Evolutionary conservation across 208 protist genomes (phyloP).

Genomic region (Entamoeba dispar): DNA sequence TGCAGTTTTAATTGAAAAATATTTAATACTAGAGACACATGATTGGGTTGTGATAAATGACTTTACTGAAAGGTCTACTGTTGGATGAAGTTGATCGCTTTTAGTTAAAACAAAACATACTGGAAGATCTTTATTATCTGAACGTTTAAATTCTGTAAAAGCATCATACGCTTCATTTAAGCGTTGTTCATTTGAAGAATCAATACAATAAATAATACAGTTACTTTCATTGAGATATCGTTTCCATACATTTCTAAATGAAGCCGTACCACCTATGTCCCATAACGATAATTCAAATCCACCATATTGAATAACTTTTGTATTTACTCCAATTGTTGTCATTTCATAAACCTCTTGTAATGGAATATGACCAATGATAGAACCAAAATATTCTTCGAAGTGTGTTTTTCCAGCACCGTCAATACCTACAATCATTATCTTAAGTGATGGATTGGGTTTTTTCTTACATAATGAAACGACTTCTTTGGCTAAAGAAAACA

Average conservation of each 20-base stretch:
- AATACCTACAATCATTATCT: not conserved
- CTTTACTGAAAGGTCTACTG: not conserved
- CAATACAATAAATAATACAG: not conserved
- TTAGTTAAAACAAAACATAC: not conserved
- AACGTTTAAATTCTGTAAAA: not conserved
- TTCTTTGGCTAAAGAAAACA: not conserved
- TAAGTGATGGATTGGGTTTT: not conserved
- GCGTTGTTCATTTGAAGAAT: not conserved
- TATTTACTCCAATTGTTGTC: not conserved
- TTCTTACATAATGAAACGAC: not conserved
- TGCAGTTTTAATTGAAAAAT: not conserved
- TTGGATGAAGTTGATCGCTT: not conserved
- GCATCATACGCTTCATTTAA: not conserved
- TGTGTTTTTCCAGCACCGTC: not conserved
- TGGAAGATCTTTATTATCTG: not conserved
- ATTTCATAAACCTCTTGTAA: not conserved
- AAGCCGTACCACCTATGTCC: not conserved
- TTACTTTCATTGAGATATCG: not conserved
- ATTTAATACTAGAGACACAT: not conserved
- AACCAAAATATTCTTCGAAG: not conserved
- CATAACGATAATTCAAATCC: not conserved
- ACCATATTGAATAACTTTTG: not conserved
- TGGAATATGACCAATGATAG: not conserved
- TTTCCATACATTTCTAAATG: not conserved
- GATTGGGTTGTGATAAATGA: not conserved